Base-by-base conservation (phyloP, 148 eudicot species). In the Tetragonia tetragonoides region DNA sequence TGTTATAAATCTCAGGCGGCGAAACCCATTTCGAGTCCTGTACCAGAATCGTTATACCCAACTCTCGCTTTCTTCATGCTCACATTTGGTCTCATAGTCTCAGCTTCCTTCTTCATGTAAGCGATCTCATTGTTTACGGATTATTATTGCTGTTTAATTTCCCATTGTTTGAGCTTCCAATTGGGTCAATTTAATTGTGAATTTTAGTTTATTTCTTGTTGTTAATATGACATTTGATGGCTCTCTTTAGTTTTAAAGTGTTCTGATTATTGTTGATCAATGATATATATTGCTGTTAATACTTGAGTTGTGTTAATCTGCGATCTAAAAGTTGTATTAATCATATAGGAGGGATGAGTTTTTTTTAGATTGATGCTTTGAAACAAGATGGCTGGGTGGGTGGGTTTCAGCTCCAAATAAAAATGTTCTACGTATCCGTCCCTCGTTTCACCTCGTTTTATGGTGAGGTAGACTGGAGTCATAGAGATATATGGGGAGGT, bases 101-200 rank as follows among this genome's bases (percentile, higher is more conserved):
- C 98, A 38, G 95, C 97, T 67, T 89, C 95, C 21, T 94, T 94
- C 88, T 94, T 94, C 85, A 89, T 94, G 98, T 94, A 81, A 70
- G 93, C 71, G 40, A 40, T 77, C 86, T 77, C 40, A 49, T 74
- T 64, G 11, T n/a, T 6, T 28, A 1, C 34, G 34, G 34, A 28
- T 28, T 28, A 28, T 28, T 69, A 15, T 40, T 41, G 16, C 6
- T 16, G 46, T 12, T 66, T 38, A 4, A 66, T 38, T 66, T 66
- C 21, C 21, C n/a, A 12, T n/a, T 66, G 46, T 16, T 64, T 12
- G 40, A 16, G 41, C 17, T 0, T 34, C 17, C 41, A 2, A 21
- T 64, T 39, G 69, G 53, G 11, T 42, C 34, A 8, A 20, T 68
- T 42, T 23, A 40, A 42, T 42, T 44, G 15, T 15, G n/a, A 20